Conservation (phyloP, 2,329 filamentous ascomycete genomes). For the Dichotomopilus funicola region DNA sequence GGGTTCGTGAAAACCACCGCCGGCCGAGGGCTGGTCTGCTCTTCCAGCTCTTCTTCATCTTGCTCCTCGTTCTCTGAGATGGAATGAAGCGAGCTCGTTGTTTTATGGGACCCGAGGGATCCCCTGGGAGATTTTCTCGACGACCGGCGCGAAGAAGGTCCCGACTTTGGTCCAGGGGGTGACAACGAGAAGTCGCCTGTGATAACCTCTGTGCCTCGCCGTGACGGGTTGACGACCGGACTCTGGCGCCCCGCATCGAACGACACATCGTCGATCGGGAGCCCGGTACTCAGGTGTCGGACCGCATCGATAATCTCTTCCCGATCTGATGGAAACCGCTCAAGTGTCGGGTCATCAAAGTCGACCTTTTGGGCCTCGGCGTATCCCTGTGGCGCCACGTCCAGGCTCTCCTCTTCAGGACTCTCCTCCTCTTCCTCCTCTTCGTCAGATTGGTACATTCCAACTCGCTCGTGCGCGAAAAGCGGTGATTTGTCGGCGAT, state of each 20-base stretch:
- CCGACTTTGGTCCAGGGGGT: constrained; percentile 24
- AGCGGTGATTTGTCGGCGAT: constrained; percentile 32
- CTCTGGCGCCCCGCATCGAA: constrained; percentile 33
- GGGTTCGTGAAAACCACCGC: constrained; percentile 28
- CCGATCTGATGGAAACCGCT: constrained; percentile 41
- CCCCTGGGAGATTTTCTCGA: constrained; percentile 25
- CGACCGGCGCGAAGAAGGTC: constrained; percentile 23
- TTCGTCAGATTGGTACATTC: constrained; percentile 28
- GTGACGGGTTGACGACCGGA: constrained; percentile 30
- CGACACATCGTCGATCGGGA: constrained; percentile 34
- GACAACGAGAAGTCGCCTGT: constrained; percentile 30
- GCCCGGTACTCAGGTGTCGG: constrained; percentile 40
- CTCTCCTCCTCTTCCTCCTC: constrained; percentile 13
- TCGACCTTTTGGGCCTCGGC: constrained; percentile 30
- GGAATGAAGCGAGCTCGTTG: constrained; percentile 35
- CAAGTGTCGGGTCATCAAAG: constrained; percentile 42
- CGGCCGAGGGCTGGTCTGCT: constrained; percentile 8
- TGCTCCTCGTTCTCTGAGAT: constrained; percentile 36
- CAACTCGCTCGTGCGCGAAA: constrained; percentile 43
- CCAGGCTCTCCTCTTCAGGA: constrained; percentile 20
- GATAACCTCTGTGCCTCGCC: constrained; percentile 32
- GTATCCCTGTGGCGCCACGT: neutral
- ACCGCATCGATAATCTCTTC: constrained; percentile 40
- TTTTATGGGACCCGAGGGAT: constrained; percentile 29
- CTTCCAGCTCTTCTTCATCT: constrained; percentile 15